Base-by-base conservation (phyloP, 2,329 filamentous ascomycete genomes). In the Penicillium paneum region DNA sequence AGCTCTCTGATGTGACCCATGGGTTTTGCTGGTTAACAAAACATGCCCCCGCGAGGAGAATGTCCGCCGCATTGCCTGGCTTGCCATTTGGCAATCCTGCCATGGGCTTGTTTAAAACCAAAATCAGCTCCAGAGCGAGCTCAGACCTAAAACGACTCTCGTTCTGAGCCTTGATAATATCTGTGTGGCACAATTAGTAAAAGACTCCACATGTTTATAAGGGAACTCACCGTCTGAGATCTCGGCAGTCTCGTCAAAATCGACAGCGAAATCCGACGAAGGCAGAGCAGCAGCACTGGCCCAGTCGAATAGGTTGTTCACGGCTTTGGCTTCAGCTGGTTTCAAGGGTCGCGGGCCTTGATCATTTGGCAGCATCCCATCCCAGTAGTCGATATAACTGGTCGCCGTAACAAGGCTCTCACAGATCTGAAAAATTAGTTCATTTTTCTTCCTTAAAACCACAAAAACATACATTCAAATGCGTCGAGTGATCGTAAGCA, bases 231-330 rank as follows among this genome's bases (percentile, higher is more conserved):
- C 58, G 12, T 59, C 36, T 3, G 61, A 54, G 10, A 52, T 40
- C 42, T 65, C 54, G 55, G 61, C 49, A 46, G 44, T 35, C 5
- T 69, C 68, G 38, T 71, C 69, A 40, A 66, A 54, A n/a, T 31
- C 38, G 13, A 60, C 57, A 24, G 67, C 64, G 55, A 74, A 74
- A 28, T 66, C 65, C 6, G 67, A 53, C 13, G 62, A 67, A 8
- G 73, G 73, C 12, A 74, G 57, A 12, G 71, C 67, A 46, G 60
- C 36, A 17, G 47, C 29, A 43, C 63, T 64, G 28, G 68, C 62
- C 74, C 74, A 76, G 11, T 59, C 54, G 39, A 70, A 70, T 2
- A 76, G 41, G 6, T 62, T 57, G 31, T 64, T 63, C 6, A 64
- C 59, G 15, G 65, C 64, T 15, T 60, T 36, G 13, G 47, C 55